These are phyloP conservation scores for Annona squamosa DNA, from an alignment of 164 flowering plant species.

Conservation along the genomic window DNA sequence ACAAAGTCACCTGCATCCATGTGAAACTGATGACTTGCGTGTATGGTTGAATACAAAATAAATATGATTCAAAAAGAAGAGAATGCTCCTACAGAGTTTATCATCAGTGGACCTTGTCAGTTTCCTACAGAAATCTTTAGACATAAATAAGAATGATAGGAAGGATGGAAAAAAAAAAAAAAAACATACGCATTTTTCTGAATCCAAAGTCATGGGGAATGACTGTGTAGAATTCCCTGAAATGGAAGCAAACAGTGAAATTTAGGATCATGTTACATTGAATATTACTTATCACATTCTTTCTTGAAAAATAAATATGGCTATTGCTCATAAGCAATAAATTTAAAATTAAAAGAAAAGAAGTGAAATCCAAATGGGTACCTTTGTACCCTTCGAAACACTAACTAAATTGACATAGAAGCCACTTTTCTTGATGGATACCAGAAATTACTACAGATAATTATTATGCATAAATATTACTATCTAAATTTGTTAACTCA, in stretches of 20 bases:
- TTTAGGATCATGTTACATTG: not conserved
- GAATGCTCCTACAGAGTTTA: not conserved
- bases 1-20: conserved; percentile 66
- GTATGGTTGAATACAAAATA: not conserved
- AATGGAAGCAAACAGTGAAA: conserved; percentile 10
- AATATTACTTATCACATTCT: not conserved
- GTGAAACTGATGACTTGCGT: conserved; percentile 2
- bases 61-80: not conserved
- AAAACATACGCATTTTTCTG: conserved; percentile 70
- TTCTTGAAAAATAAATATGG: not conserved
- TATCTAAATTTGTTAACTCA: not conserved
- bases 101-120: not conserved
- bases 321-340: not conserved
- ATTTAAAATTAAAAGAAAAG: not conserved
- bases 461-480: not conserved
- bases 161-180: conserved; percentile 4
- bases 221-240: conserved; percentile 88
- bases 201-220: conserved; percentile 96
- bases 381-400: not conserved
- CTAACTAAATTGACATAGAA: not conserved
- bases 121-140: not conserved
- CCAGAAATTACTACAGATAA: not conserved
- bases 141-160: not conserved
- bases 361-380: not conserved
- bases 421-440: not conserved